A percentile compares a stretch with the other conserved stretches of the same genome.
Conservation (phyloP, 306 rosid species). For the Albizia julibrissin region DNA sequence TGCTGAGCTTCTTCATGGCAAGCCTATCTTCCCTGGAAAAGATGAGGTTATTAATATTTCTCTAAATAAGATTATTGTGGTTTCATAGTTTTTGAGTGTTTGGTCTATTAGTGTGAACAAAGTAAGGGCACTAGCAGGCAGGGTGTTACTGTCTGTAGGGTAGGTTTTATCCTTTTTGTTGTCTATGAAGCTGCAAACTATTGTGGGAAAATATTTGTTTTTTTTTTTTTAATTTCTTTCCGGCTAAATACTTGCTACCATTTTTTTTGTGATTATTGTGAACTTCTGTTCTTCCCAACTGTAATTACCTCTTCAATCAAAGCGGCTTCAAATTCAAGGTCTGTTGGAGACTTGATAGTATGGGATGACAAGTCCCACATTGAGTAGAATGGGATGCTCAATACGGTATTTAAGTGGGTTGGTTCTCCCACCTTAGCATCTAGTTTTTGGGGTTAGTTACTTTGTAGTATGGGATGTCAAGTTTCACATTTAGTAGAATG, state of each 20-base stretch:
- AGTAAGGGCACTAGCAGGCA: neutral
- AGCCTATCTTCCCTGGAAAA: slow-evolving; percentile 73
- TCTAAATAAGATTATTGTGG: neutral
- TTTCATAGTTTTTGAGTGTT: neutral
- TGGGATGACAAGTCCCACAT: too few species aligned
- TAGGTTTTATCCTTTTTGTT: neutral
- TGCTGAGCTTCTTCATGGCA: slow-evolving; percentile 73
- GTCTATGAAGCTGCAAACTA: neutral
- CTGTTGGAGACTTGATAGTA: neutral
- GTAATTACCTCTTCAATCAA: neutral
- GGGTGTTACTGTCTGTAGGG: neutral
- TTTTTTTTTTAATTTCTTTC: neutral
- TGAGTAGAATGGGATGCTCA: too few species aligned
- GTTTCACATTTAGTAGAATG: too few species aligned
- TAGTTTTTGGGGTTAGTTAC: too few species aligned
- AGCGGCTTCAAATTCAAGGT: slow-evolving; percentile 3
- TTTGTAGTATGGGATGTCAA: too few species aligned
- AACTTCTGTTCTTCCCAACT: neutral
- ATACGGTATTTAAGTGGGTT: too few species aligned
- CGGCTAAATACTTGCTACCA: neutral
- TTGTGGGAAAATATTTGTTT: neutral
- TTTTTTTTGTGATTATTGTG: neutral
- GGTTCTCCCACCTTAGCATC: too few species aligned
- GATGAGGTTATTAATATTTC: slow-evolving; percentile 55
- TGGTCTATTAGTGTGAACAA: neutral